phyloP scores from a whole-genome alignment of 352 stramenopile species.

The Phytophthora chlamydospora region DNA sequence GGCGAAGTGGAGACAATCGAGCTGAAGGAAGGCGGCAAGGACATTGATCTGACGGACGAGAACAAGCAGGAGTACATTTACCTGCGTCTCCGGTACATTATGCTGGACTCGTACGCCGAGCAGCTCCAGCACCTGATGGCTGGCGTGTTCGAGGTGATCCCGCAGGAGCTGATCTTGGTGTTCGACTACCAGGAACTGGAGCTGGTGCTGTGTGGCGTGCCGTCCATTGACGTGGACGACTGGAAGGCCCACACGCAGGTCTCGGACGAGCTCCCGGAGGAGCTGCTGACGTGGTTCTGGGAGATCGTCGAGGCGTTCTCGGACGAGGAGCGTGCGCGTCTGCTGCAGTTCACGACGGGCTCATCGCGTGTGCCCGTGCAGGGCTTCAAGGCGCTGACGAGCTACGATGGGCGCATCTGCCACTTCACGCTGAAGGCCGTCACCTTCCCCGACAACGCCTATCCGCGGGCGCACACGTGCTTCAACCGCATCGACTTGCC shows the following conservation, averaged over 20 bases:
- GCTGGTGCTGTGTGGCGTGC: conserved; percentile 80
- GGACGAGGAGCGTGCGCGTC: conserved; percentile 77
- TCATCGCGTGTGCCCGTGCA: conserved; percentile 87
- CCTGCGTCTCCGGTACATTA: conserved; percentile 94
- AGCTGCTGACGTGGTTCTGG: conserved; percentile 85
- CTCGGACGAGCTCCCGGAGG: conserved; percentile 74
- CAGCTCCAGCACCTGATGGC: conserved; percentile 93
- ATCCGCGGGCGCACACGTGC: conserved; percentile 78
- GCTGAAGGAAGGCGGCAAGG: conserved; percentile 81
- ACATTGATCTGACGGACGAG: conserved; percentile 93
- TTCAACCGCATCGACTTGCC: conserved; percentile 88
- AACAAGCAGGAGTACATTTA: conserved; percentile 98
- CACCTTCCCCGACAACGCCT: conserved; percentile 60
- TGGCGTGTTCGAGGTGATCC: conserved; percentile 98
- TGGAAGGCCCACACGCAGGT: conserved; percentile 91
- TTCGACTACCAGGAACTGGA: conserved; percentile 89
- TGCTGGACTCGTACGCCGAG: conserved; percentile 94
- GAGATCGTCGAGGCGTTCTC: conserved; percentile 67
- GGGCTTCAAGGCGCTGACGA: conserved; percentile 83
- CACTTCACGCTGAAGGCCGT: conserved; percentile 74
- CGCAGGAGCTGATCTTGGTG: conserved; percentile 81
- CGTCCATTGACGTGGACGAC: conserved; percentile 84
- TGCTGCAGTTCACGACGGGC: conserved; percentile 88
- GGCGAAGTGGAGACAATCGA: conserved; percentile 84
- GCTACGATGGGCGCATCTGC: conserved; percentile 83